Evolutionary conservation across 805 yeast species (phyloP), one percentile per base, ranked within the genome.

Genomic region (Candida stauntonica): DNA sequence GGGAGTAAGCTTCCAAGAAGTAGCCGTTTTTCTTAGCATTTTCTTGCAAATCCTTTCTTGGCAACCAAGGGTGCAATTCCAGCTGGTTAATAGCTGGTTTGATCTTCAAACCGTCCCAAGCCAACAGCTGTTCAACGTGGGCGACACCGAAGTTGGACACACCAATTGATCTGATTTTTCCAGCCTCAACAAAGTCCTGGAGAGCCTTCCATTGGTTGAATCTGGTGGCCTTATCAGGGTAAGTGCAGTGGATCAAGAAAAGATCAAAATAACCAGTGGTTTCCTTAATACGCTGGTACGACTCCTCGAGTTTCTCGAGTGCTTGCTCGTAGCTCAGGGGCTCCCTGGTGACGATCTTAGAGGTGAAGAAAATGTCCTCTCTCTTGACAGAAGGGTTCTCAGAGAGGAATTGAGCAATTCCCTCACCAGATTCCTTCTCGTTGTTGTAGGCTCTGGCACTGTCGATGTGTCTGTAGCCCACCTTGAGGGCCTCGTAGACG

Each of bases 31-130:
- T 51, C 47, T 49, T 45, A 23, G 44, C 55, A 28, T 39, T 39
- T 5, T 21, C 45, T 38, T 51, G 52, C 23, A 52, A 30, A 16
- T 52, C 57, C 34, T 41, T 47, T 41, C 57, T 44, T 37, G 55
- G 55, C 29, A 52, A 34, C 57, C 54, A 51, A 27, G 55, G 54
- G 17, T 51, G 55, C 35, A 49, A 31, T 31, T 51, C 54, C 52
- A 86, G 72, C 60, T 86, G 95, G 57, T 86, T 80, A 32, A 83
- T 79, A 2, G 79, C 86, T 0, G 95, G 88, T 45, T 70, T 68
- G 47, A 72, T 52, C 39, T 61, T 73, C 45, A 76, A 52, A 3
- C 67, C 75, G 3, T 70, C 71, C 83, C 86, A 78, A 2, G 59
- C 50, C 34, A 81, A 64, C 27, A 85, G 60, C 55, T 82, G 82